phyloP scores from a whole-genome alignment of 139 green algal species.

The Chlamydomonas incerta region DNA sequence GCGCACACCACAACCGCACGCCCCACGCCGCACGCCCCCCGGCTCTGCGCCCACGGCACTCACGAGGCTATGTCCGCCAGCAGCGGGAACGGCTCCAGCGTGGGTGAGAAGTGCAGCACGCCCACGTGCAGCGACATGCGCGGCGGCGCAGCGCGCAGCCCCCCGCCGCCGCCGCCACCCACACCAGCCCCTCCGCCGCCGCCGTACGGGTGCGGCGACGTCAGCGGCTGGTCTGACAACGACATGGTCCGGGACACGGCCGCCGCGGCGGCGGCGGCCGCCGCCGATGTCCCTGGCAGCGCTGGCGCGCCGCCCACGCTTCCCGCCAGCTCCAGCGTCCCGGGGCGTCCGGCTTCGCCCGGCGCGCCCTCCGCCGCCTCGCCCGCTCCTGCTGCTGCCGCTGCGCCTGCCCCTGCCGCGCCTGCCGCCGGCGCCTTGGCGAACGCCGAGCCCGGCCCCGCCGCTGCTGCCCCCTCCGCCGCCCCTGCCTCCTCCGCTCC shows the following conservation, averaged over 20 bases:
- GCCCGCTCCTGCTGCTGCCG: too few relatives aligned
- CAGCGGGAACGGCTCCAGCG: slow-evolving; percentile 90
- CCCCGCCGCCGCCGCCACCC: background rate
- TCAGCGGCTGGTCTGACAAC: slow-evolving; percentile 20
- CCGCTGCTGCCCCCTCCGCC: background rate
- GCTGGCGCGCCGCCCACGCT: too few relatives aligned
- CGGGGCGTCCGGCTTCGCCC: too few relatives aligned
- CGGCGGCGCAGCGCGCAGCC: background rate
- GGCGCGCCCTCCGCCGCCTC: too few relatives aligned
- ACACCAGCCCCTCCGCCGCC: background rate
- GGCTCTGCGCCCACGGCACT: too few relatives aligned
- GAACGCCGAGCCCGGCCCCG: too few relatives aligned
- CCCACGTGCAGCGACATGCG: slow-evolving; percentile 88
- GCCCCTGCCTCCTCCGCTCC: background rate
- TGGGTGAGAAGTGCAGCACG: slow-evolving; percentile 94
- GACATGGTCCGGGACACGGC: slow-evolving; percentile 9
- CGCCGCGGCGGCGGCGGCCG: background rate
- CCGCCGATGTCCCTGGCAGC: too few relatives aligned
- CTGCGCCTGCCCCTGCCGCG: too few relatives aligned
- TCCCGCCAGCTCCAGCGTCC: too few relatives aligned
- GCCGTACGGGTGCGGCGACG: background rate
- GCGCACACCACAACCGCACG: background rate
- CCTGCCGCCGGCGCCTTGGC: too few relatives aligned
- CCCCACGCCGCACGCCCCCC: too few relatives aligned
- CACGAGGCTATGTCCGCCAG: slow-evolving; percentile 73